Conservation (phyloP, 305 asterid species). For the Stenogyne calaminthoides region DNA sequence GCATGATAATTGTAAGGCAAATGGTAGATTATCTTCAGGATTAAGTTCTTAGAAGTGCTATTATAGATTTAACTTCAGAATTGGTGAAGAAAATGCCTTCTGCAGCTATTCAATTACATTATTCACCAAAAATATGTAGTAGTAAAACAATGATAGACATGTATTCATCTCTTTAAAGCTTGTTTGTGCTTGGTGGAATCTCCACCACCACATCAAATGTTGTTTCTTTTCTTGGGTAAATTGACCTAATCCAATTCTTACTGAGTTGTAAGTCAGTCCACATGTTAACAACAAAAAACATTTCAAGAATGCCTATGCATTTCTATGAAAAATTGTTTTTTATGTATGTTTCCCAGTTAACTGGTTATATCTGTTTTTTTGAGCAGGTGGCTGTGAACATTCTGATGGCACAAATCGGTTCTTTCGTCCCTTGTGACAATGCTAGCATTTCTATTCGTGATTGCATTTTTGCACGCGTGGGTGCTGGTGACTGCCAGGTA, state of each 20-base stretch:
- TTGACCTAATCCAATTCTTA: background rate
- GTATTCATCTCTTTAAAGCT: background rate
- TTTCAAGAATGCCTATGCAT: background rate
- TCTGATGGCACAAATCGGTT: conserved; percentile 97
- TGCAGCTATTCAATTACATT: conserved; percentile 21
- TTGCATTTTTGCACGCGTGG: conserved; percentile 98
- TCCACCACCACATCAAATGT: conserved; percentile 13
- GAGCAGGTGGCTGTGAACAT: conserved; percentile 89
- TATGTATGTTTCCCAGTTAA: conserved; percentile 7
- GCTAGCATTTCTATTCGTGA: conserved; percentile 92
- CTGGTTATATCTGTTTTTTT: conserved; percentile 22
- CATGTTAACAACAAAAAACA: background rate
- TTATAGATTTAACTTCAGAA: conserved; percentile 14
- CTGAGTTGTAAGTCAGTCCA: background rate
- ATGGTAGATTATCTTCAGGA: conserved; percentile 11
- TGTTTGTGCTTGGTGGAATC: background rate
- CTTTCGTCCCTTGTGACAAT: conserved; percentile 85
- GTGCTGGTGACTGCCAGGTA: conserved; percentile 99
- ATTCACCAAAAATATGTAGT: background rate
- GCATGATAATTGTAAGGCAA: conserved; percentile 6
- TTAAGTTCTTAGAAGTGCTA: conserved; percentile 25
- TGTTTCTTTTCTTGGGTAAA: background rate
- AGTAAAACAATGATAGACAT: background rate
- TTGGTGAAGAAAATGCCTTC: background rate
- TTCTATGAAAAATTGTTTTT: background rate